Conservation (phyloP, 2,329 filamentous ascomycete species). For the Colletotrichum eleusines region DNA sequence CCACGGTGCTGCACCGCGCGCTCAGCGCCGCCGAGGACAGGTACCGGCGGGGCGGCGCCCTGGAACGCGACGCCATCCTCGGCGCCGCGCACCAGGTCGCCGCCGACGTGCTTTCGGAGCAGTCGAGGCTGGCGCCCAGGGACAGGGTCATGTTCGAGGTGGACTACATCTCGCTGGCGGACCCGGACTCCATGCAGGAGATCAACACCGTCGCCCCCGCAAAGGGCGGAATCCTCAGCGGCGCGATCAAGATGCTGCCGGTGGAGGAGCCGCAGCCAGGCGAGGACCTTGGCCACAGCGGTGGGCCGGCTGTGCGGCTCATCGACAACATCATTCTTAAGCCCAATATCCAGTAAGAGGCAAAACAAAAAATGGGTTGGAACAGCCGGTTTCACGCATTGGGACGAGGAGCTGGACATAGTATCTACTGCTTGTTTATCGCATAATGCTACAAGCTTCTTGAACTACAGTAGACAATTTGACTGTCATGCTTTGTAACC, state of each 20-base stretch:
- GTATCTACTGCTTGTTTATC: background rate
- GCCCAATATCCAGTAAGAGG: slow-evolving; percentile 47
- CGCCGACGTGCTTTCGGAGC: slow-evolving; percentile 66
- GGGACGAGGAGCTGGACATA: background rate
- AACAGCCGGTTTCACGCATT: background rate
- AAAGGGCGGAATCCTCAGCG: slow-evolving; percentile 86
- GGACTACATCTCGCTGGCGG: slow-evolving; percentile 92
- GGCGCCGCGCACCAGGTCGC: slow-evolving; percentile 75
- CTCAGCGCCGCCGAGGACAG: slow-evolving; percentile 77
- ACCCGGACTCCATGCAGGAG: slow-evolving; percentile 86
- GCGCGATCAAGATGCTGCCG: slow-evolving; percentile 89
- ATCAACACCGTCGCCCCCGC: slow-evolving; percentile 75
- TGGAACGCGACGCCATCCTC: slow-evolving; percentile 75
- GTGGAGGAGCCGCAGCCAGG: slow-evolving; percentile 76
- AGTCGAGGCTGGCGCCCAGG: slow-evolving; percentile 68
- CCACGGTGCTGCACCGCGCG: slow-evolving; percentile 77
- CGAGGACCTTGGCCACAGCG: slow-evolving; percentile 81
- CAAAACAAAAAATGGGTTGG: background rate
- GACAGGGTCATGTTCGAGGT: slow-evolving; percentile 81
- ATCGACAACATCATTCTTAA: slow-evolving; percentile 92
- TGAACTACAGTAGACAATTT: background rate
- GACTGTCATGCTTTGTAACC: slow-evolving; percentile 11
- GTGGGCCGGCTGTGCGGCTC: slow-evolving; percentile 82
- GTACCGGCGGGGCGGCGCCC: slow-evolving; percentile 66
- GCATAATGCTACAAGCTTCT: slow-evolving; percentile 1